Conservation (phyloP, 768 basidiomycete genomes). For the Suillus ampliporus region DNA sequence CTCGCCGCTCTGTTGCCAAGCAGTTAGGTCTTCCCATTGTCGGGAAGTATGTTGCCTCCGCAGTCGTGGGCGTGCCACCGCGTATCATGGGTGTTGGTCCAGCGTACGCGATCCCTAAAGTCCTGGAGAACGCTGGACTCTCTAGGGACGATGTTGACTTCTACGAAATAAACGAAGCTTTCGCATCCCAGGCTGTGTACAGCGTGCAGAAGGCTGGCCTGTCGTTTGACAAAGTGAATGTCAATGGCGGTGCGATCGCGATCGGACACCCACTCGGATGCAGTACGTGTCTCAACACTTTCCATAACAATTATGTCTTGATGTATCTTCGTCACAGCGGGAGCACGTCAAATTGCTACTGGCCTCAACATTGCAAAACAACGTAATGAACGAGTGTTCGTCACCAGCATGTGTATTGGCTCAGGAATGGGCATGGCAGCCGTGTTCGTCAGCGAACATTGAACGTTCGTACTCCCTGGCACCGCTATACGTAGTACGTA, state of each 20-base stretch:
- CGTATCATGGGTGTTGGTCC: conserved; percentile 93
- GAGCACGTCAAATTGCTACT: conserved; percentile 87
- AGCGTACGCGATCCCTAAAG: conserved; percentile 83
- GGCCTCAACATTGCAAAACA: conserved; percentile 83
- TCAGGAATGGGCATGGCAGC: conserved; percentile 92
- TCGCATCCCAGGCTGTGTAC: conserved; percentile 84
- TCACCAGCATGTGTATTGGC: conserved; percentile 92
- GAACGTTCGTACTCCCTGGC: conserved; percentile 14
- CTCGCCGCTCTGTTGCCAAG: conserved; percentile 79
- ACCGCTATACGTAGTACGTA: neutral
- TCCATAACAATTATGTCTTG: conserved; percentile 9
- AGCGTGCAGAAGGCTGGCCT: conserved; percentile 71
- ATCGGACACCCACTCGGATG: conserved; percentile 88
- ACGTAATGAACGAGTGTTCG: conserved; percentile 76
- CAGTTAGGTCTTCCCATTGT: conserved; percentile 84
- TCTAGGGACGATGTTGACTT: conserved; percentile 79
- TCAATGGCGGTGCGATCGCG: conserved; percentile 88
- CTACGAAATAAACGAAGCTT: conserved; percentile 93
- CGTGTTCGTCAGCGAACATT: conserved; percentile 86
- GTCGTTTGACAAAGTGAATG: conserved; percentile 80
- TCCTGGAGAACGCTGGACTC: conserved; percentile 70
- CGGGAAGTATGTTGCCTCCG: conserved; percentile 81
- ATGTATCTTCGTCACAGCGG: conserved; percentile 49
- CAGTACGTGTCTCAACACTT: conserved; percentile 54
- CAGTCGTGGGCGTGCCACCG: conserved; percentile 81